phyloP scores from a whole-genome alignment of 352 stramenopile genomes.

The Thalassiosira mediterranea region DNA sequence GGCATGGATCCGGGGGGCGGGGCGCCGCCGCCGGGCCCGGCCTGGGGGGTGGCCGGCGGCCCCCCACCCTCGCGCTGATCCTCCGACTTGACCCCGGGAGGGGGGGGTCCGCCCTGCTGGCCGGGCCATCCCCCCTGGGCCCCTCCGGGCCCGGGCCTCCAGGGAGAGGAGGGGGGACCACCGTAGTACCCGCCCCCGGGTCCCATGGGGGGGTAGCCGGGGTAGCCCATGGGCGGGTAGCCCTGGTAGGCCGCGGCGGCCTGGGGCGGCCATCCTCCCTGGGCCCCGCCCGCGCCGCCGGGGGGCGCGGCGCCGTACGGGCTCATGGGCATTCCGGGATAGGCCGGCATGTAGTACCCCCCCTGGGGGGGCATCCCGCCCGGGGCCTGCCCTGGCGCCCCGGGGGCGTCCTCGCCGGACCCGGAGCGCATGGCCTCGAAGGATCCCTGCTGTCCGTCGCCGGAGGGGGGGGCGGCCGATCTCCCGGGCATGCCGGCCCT shows the following conservation, averaged over 20 bases:
- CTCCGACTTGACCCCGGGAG: too few relatives aligned
- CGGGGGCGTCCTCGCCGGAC: neutral
- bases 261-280: neutral
- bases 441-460: too few relatives aligned
- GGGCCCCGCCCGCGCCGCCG: neutral
- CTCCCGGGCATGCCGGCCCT: too few relatives aligned
- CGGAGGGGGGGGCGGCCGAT: too few relatives aligned
- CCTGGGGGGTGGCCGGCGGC: too few relatives aligned
- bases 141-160: conserved; percentile 7
- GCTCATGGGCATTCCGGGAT: conserved; percentile 10
- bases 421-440: too few relatives aligned
- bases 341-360: neutral
- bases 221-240: conserved; percentile 3
- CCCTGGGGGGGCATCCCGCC: neutral
- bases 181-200: conserved; percentile 7
- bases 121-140: too few relatives aligned
- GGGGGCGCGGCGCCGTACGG: neutral
- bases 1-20: too few relatives aligned
- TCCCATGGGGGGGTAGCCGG: conserved; percentile 10
- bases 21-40: too few relatives aligned
- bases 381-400: neutral
- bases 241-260: too few relatives aligned
- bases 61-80: too few relatives aligned
- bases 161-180: conserved; percentile 14
- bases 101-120: too few relatives aligned